Conservation (phyloP, 2,329 filamentous ascomycete species). For the Didymella glomerata region DNA sequence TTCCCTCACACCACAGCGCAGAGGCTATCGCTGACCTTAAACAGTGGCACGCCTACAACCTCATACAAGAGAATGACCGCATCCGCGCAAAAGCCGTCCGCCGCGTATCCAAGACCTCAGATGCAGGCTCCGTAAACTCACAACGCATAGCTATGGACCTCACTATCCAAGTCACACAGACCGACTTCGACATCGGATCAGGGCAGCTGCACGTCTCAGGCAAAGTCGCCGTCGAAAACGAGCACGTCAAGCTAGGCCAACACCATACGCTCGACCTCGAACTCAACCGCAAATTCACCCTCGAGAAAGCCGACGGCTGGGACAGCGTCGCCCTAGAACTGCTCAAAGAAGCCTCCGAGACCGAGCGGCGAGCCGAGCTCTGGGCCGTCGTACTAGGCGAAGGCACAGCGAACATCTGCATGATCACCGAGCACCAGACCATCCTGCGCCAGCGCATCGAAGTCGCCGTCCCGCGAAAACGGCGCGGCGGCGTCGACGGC, state of each 20-base stretch:
- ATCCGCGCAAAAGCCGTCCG: conserved; percentile 73
- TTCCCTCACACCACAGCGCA: background rate
- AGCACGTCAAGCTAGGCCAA: conserved; percentile 71
- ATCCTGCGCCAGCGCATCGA: conserved; percentile 76
- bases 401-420: conserved; percentile 80
- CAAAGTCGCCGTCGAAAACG: conserved; percentile 71
- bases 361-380: conserved; percentile 80
- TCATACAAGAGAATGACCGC: conserved; percentile 71
- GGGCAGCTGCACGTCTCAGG: conserved; percentile 74
- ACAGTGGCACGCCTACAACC: conserved; percentile 80
- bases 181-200: conserved; percentile 75
- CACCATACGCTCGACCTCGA: conserved; percentile 84
- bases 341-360: conserved; percentile 79
- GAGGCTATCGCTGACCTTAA: conserved; percentile 3
- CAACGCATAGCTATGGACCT: conserved; percentile 70
- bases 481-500: conserved; percentile 66
- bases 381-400: conserved; percentile 96
- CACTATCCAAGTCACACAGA: conserved; percentile 69
- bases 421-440: conserved; percentile 82
- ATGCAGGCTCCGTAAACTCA: conserved; percentile 69
- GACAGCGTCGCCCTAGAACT: conserved; percentile 85
- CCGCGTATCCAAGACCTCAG: conserved; percentile 68
- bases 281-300: conserved; percentile 83
- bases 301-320: conserved; percentile 86
- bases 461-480: conserved; percentile 72